These are phyloP conservation scores for Durusdinium trenchii DNA, from an alignment of 73 alveolate genomes.

Conservation along the genomic window DNA sequence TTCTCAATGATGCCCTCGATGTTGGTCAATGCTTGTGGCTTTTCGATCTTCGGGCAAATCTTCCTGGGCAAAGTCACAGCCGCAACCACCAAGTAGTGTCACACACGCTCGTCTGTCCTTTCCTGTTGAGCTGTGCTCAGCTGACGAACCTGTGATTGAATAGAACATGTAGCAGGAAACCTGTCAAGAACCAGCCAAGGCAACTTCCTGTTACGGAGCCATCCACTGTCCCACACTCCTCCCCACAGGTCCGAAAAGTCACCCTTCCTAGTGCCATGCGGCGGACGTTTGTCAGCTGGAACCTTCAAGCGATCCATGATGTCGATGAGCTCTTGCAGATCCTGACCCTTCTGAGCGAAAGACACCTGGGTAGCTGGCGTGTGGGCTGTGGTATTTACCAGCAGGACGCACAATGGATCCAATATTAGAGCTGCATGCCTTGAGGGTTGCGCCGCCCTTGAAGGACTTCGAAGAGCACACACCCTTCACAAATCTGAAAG, in stretches of 20 bases:
- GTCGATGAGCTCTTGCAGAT: constrained; percentile 80
- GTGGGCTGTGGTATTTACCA: not conserved
- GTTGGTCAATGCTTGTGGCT: constrained; percentile 94
- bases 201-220: no score
- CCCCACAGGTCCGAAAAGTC: no score
- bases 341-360: constrained; percentile 93
- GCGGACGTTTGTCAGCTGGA: constrained; percentile 81
- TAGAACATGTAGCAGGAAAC: no score
- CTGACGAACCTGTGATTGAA: no score
- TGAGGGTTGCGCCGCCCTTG: not conserved
- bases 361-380: constrained; percentile 24
- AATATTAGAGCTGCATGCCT: not conserved
- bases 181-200: no score
- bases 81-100: no score
- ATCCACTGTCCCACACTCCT: no score
- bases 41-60: constrained; percentile 92
- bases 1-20: constrained; percentile 94
- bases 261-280: not conserved
- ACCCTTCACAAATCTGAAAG: not conserved
- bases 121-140: no score
- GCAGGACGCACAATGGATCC: not conserved
- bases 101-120: no score
- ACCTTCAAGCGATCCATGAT: constrained; percentile 94
- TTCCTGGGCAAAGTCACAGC: no score
- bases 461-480: not conserved